Evolutionary conservation across 805 yeast species (phyloP), one percentile per base, ranked within the genome.

Genomic region (Cyberlindnera petersonii): DNA sequence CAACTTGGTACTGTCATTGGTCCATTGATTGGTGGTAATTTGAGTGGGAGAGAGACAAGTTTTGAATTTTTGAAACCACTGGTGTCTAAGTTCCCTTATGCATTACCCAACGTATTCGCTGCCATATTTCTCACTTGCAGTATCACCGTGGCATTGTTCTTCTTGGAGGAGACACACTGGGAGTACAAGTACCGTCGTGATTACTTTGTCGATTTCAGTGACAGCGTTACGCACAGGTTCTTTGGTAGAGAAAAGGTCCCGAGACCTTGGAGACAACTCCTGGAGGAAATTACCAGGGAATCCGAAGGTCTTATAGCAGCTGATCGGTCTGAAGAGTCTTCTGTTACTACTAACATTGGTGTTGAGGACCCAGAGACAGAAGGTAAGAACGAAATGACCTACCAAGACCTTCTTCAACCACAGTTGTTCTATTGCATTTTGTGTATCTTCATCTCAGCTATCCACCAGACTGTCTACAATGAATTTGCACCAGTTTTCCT

Each of bases 111-210:
- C 26, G 34, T 48, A 14, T 31, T 35, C 17, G 45, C 44, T 8
- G 44, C 46, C 2, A 19, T 22, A 4, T 26, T 43, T 17, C 31
- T 46, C 3, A 5, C 29, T 6, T 22, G 20, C 31, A 39, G 45
- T 31, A 9, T 35, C 9, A 6, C 38, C 6, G 29, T 46, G 10
- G 46, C 46, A 3, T 24, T 48, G 18, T 43, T 48, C 35, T 48
- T 43, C 36, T 31, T 48, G 24, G 49, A 48, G 31, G 52, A 45
- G 33, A 45, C 52, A 1, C 49, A 48, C 29, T 37, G 36, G 37
- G 40, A 43, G 31, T 31, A 40, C 35, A 48, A 41, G 22, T 26
- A 48, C 31, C 43, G 52, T 19, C 44, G 32, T 26, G 52, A 45
- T 22, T 40, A 36, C 24, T 48, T 48, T 20, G 39, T 48, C 9